phyloP scores from a whole-genome alignment of 805 yeast genomes.

The Maudiozyma saulgeensis region DNA sequence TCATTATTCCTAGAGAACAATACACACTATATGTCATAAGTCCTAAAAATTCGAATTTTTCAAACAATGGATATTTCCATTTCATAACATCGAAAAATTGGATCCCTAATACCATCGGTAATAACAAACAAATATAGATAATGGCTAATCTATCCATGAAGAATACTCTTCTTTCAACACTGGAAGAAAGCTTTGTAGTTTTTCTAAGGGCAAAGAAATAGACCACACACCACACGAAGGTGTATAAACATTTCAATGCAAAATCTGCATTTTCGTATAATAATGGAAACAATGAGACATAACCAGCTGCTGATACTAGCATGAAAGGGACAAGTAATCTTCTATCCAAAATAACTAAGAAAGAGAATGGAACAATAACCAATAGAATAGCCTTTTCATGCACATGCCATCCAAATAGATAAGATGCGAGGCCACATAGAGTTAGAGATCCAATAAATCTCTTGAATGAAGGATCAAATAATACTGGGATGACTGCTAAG shows the following conservation, averaged over 20 bases:
- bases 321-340: slow-evolving; percentile 64
- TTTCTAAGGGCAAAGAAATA: slow-evolving; percentile 65
- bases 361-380: slow-evolving; percentile 78
- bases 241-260: slow-evolving; percentile 63
- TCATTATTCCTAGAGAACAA: slow-evolving; percentile 74
- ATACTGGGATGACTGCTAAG: slow-evolving; percentile 62
- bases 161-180: slow-evolving; percentile 41
- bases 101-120: slow-evolving; percentile 48
- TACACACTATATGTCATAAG: slow-evolving; percentile 79
- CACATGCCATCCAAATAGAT: slow-evolving; percentile 96
- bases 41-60: slow-evolving; percentile 60
- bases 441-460: slow-evolving; percentile 79
- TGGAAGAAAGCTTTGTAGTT: slow-evolving; percentile 41
- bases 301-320: slow-evolving; percentile 68
- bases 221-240: slow-evolving; percentile 77
- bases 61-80: slow-evolving; percentile 41
- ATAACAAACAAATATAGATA: slow-evolving; percentile 55
- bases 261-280: slow-evolving; percentile 73
- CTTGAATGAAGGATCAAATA: slow-evolving; percentile 62
- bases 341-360: slow-evolving; percentile 61
- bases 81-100: slow-evolving; percentile 48
- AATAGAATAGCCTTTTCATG: slow-evolving; percentile 95
- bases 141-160: slow-evolving; percentile 62
- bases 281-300: slow-evolving; percentile 81
- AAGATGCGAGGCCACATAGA: slow-evolving; percentile 83